Evolutionary conservation across 208 protist genomes (phyloP).

Genomic region (Balamuthia mandrillaris): DNA sequence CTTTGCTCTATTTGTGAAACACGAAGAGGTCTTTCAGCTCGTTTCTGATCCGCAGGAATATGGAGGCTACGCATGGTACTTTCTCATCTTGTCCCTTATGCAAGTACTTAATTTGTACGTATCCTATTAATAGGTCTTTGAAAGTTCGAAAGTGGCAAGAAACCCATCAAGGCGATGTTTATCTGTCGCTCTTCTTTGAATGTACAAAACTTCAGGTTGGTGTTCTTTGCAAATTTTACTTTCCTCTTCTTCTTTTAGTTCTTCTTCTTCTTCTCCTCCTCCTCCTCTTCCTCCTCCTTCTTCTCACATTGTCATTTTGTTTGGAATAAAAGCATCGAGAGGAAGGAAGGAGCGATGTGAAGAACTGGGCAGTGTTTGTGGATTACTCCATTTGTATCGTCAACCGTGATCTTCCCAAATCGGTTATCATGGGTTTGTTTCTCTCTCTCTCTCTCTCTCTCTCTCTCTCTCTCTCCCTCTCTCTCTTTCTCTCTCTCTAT

Average conservation of each 20-base stretch:
- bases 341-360: neutral
- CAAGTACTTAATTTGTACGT: neutral
- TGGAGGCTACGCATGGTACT: neutral
- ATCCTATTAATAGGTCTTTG: neutral
- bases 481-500: neutral
- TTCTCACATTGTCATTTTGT: neutral
- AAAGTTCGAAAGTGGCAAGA: slow-evolving; percentile 12
- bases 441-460: neutral
- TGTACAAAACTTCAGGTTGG: neutral
- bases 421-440: neutral
- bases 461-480: neutral
- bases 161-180: neutral
- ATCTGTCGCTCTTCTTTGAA: slow-evolving; percentile 23
- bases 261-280: no score
- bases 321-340: neutral
- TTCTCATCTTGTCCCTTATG: no score
- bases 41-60: neutral
- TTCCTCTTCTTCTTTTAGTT: neutral
- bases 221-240: neutral
- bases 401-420: neutral
- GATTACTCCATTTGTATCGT: slow-evolving; percentile 12
- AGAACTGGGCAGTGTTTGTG: neutral
- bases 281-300: neutral
- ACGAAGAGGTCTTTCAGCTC: neutral
- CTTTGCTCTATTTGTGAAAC: neutral